These are phyloP conservation scores for Eucalyptus rudis DNA, from an alignment of 345 rosid genomes.

Conservation along the genomic window DNA sequence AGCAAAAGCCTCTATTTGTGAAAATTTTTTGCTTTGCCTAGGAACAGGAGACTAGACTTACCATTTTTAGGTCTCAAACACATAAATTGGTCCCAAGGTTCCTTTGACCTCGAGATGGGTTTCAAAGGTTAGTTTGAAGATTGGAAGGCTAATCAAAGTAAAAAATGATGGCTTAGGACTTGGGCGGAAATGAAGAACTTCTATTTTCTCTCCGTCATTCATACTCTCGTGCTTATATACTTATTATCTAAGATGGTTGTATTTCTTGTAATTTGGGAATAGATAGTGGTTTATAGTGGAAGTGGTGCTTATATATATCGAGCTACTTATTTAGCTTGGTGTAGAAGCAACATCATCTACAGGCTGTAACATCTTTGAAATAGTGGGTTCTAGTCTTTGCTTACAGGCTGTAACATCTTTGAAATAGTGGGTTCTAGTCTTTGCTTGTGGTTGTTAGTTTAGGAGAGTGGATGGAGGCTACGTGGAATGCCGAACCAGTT, in stretches of 20 bases:
- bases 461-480: neutral
- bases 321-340: neutral
- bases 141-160: neutral
- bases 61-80: neutral
- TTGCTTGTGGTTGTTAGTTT: neutral
- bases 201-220: neutral
- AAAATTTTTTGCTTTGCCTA: neutral
- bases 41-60: neutral
- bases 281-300: neutral
- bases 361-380: too few species aligned
- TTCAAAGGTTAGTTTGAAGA: neutral
- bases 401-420: neutral
- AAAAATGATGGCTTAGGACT: neutral
- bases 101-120: neutral
- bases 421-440: neutral
- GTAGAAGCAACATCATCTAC: neutral
- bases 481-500: rapidly evolving
- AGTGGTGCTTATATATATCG: too few species aligned
- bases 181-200: neutral
- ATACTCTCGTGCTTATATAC: neutral
- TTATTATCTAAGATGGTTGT: neutral
- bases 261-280: neutral
- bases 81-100: neutral
- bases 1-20: neutral
- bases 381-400: too few species aligned